These are phyloP conservation scores for Prosopis cineraria DNA, from an alignment of 306 rosid genomes.

Conservation along the genomic window DNA sequence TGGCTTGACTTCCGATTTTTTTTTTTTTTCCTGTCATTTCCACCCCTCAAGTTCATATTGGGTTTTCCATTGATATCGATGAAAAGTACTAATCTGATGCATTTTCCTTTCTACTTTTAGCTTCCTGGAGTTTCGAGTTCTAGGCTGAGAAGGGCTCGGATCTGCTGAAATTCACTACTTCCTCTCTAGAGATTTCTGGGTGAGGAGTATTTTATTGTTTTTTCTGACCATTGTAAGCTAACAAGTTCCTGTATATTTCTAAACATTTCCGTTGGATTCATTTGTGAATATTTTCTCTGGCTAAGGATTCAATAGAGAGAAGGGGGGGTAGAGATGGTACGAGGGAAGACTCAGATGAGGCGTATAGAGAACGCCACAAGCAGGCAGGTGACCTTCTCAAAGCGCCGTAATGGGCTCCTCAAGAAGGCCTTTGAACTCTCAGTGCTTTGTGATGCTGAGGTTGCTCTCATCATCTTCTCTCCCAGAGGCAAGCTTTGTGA, in stretches of 20 bases:
- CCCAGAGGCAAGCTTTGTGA: slow-evolving; percentile 56
- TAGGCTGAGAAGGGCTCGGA: slow-evolving; percentile 1
- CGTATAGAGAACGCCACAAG: slow-evolving; percentile 91
- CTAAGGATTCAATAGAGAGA: not conserved
- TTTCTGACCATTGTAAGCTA: not conserved
- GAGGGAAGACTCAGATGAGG: slow-evolving; percentile 91
- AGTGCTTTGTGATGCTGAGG: slow-evolving; percentile 71
- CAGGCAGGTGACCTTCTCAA: slow-evolving; percentile 86
- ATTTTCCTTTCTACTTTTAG: slow-evolving; percentile 21
- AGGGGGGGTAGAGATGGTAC: slow-evolving; percentile 58
- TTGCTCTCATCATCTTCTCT: slow-evolving; percentile 50
- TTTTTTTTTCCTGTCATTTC: not conserved
- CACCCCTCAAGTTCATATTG: not conserved
- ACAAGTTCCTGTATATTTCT: not conserved
- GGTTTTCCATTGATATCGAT: not conserved
- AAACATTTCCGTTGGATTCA: not conserved
- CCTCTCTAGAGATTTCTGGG: not conserved
- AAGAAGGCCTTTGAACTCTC: slow-evolving; percentile 95
- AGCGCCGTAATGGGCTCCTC: slow-evolving; percentile 76
- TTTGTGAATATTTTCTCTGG: not conserved
- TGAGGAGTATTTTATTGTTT: not conserved
- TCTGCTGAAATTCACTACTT: slow-evolving; percentile 18
- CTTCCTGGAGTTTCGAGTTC: slow-evolving; percentile 25
- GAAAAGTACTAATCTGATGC: slow-evolving; percentile 6
- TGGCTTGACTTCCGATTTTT: not conserved